These are phyloP conservation scores for Debaryomyces robertsiae DNA, from an alignment of 1,139 yeast genomes.

Conservation along the genomic window DNA sequence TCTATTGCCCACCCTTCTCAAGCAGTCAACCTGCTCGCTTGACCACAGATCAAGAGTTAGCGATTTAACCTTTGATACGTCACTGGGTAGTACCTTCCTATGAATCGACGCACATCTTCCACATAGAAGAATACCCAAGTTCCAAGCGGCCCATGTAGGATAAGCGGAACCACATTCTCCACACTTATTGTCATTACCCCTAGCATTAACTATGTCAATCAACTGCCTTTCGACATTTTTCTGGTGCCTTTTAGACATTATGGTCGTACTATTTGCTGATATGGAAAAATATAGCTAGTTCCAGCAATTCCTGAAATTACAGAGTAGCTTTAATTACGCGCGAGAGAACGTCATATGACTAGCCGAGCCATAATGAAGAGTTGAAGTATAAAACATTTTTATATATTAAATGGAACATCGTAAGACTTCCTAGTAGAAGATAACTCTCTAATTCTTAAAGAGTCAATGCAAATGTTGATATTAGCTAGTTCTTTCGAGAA, in stretches of 20 bases:
- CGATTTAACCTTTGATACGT: conserved; percentile 73
- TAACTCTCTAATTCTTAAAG: conserved; percentile 7
- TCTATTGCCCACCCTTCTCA: conserved; percentile 67
- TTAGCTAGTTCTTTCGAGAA: conserved; percentile 8
- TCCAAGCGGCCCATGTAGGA: conserved; percentile 60
- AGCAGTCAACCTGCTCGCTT: conserved; percentile 56
- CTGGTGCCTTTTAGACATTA: conserved; percentile 38
- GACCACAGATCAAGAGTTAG: conserved; percentile 82
- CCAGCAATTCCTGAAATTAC: conserved; percentile 1
- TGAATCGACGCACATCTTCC: conserved; percentile 82
- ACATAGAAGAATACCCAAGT: conserved; percentile 66
- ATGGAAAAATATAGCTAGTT: not conserved
- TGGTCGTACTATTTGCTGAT: not conserved
- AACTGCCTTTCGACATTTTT: conserved; percentile 45
- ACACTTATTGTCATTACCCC: conserved; percentile 57
- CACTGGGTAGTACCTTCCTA: conserved; percentile 65
- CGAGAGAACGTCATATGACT: conserved; percentile 4
- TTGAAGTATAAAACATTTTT: not conserved
- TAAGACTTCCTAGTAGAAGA: conserved; percentile 4
- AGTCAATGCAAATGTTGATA: conserved; percentile 10
- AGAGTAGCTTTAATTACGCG: conserved; percentile 4
- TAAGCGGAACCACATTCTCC: conserved; percentile 69
- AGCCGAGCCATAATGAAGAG: not conserved
- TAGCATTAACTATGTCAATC: conserved; percentile 44
- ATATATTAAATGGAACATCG: conserved; percentile 8